Evolutionary conservation across 2,329 filamentous ascomycete genomes (phyloP), one percentile per base, ranked within the genome.

Genomic region (Aureobasidium zeae): DNA sequence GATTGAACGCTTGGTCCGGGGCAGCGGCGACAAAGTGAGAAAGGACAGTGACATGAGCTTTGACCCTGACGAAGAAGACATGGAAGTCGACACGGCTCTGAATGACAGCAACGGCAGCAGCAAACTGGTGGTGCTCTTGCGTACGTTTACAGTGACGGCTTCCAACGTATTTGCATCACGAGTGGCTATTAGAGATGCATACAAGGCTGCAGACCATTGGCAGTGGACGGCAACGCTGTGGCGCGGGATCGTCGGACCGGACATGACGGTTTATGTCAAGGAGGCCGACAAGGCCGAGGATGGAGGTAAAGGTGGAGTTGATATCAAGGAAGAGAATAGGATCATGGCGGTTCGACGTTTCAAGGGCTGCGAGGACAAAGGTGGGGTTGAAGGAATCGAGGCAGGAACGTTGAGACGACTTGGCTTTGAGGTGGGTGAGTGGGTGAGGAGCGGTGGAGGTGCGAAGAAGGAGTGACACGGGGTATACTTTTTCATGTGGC

Each of bases 171-270:
- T 82, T 59, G 83, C 87, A 1, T 77, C 76, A 44, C 69, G 72
- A 11, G 78, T 88, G 31, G 81, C 83, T 1, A 86, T 93, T 52
- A 68, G 72, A 13, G 87, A 94, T 57, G 71, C 73, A 5, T 94
- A 93, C 60, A 75, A 78, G 12, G 79, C 84, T 0, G 73, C 83
- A n/a, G 87, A 94, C 55, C 89, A 96, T 65, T 96, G 89, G 87
- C 84, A 93, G 62, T 96, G 89, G 89, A 86, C 91, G 70, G 89
- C 89, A 25, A 89, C 84, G 31, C 74, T 95, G 16, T 96, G 89
- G 89, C 79, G 88, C 8, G 86, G 86, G 8, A 83, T 85, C 43
- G 73, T 88, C 1, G 86, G 83, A 0, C 79, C 89, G 0, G 89
- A 96, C 61, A 66, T 89, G 33, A 83, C 83, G 1, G 70, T 91